A percentile compares a stretch with the other conserved stretches of the same genome.
Conservation (phyloP, 2,329 filamentous ascomycete species). For the Coniochaeta pulveracea region DNA sequence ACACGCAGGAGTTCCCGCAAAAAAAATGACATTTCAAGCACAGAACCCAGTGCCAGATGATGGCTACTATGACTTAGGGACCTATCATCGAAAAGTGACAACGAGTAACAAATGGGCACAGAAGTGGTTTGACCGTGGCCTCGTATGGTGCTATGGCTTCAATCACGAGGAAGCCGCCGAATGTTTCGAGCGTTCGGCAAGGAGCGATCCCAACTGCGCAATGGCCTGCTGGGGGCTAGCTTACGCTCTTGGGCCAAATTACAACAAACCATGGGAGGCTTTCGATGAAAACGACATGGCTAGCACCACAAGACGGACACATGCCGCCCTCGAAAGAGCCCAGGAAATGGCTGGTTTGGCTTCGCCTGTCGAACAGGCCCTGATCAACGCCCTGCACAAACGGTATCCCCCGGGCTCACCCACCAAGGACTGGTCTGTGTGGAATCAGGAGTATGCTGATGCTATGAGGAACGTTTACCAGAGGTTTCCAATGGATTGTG, state of each 20-base stretch:
- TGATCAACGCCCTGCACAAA: slow-evolving; percentile 49
- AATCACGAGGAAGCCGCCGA: slow-evolving; percentile 60
- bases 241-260: slow-evolving; percentile 63
- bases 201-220: slow-evolving; percentile 39
- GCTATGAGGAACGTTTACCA: slow-evolving; percentile 31
- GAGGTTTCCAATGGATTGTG: slow-evolving; percentile 31
- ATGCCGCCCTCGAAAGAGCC: slow-evolving; percentile 18
- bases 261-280: slow-evolving; percentile 65
- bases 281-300: slow-evolving; percentile 53
- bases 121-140: slow-evolving; percentile 58
- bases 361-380: slow-evolving; percentile 44
- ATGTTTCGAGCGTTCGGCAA: slow-evolving; percentile 52
- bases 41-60: slow-evolving; percentile 6
- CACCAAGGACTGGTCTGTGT: slow-evolving; percentile 32
- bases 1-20: no score
- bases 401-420: slow-evolving; percentile 44
- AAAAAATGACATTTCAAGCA: no score
- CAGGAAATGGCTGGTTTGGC: slow-evolving; percentile 15
- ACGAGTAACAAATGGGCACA: slow-evolving; percentile 41
- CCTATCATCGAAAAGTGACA: slow-evolving; percentile 41
- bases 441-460: slow-evolving; percentile 49
- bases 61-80: slow-evolving; percentile 52
- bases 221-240: slow-evolving; percentile 63
- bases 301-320: slow-evolving; percentile 27
- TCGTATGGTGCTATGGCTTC: slow-evolving; percentile 67